phyloP scores from a whole-genome alignment of 2,329 filamentous ascomycete genomes.

The Fusarium compactum region DNA sequence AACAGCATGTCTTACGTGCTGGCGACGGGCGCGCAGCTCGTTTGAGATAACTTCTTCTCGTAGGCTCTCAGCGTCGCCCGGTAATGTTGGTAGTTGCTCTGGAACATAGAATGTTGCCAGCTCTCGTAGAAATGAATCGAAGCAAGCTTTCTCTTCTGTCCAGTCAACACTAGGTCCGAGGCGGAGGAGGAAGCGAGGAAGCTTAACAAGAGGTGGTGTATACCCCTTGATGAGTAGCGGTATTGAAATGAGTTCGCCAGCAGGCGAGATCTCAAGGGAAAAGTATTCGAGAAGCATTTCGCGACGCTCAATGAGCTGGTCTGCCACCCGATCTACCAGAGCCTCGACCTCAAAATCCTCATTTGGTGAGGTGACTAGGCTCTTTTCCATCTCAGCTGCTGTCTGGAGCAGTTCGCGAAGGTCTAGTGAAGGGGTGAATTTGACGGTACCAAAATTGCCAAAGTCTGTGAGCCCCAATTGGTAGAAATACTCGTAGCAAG shows the following conservation, averaged over 20 bases:
- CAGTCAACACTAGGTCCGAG: constrained; percentile 91
- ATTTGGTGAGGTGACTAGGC: constrained; percentile 55
- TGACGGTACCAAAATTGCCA: constrained; percentile 89
- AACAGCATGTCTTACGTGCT: constrained; percentile 78
- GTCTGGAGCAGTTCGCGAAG: constrained; percentile 78
- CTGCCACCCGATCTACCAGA: constrained; percentile 73
- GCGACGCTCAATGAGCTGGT: constrained; percentile 78
- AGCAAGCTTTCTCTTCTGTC: constrained; percentile 86
- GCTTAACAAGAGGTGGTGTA: constrained; percentile 83
- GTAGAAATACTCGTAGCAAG: constrained; percentile 92
- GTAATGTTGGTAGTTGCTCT: constrained; percentile 76
- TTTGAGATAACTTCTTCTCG: constrained; percentile 58
- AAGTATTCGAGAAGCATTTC: constrained; percentile 97
- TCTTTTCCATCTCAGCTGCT: constrained; percentile 77
- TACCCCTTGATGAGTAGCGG: constrained; percentile 92
- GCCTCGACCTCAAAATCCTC: constrained; percentile 74
- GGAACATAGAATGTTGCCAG: constrained; percentile 92
- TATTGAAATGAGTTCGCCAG: constrained; percentile 81
- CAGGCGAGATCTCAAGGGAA: constrained; percentile 81
- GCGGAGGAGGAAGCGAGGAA: constrained; percentile 87
- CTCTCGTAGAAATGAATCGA: constrained; percentile 85
- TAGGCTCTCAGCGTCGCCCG: constrained; percentile 50
- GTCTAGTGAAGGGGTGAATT: constrained; percentile 80
- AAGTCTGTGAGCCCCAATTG: constrained; percentile 96
- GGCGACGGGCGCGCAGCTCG: constrained; percentile 69